These are phyloP conservation scores for Aspergillus fumigatiaffinis DNA, from an alignment of 2,329 filamentous ascomycete species.

Conservation along the genomic window DNA sequence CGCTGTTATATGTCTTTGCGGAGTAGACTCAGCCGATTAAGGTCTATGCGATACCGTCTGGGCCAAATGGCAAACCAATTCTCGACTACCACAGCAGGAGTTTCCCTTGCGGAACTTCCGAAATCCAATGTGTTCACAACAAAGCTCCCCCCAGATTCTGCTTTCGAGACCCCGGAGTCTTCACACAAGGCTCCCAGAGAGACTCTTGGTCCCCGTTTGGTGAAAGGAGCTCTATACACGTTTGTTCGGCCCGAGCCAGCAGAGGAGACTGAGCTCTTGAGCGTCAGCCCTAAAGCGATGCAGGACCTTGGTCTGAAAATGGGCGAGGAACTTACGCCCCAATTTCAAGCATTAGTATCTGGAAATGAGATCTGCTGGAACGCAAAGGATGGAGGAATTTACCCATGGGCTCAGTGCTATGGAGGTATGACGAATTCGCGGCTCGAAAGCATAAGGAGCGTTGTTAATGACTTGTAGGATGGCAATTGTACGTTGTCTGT, in stretches of 20 bases:
- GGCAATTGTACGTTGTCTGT: constrained; percentile 45
- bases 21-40: constrained; percentile 12
- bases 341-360: constrained; percentile 72
- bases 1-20: constrained; percentile 23
- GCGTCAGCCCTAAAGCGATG: constrained; percentile 74
- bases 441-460: background rate
- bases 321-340: constrained; percentile 64
- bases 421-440: constrained; percentile 63
- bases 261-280: constrained; percentile 72
- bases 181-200: constrained; percentile 79
- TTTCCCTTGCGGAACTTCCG: constrained; percentile 50
- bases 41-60: constrained; percentile 29
- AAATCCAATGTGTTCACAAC: constrained; percentile 64
- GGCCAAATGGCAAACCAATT: constrained; percentile 46
- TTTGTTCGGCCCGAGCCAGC: constrained; percentile 79
- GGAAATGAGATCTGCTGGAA: constrained; percentile 80
- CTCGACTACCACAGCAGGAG: constrained; percentile 24
- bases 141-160: constrained; percentile 69
- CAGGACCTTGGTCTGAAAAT: constrained; percentile 71
- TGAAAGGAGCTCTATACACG: constrained; percentile 81
- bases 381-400: constrained; percentile 70
- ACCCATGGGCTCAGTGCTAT: constrained; percentile 98
- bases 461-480: constrained; percentile 33
- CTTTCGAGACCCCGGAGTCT: constrained; percentile 72
- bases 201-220: constrained; percentile 72